Percentiles rank a stretch among this genome's conserved stretches.
Evolutionary conservation across 495 filamentous ascomycete genomes (phyloP).

Genomic region (Pseudomonodictys pantanalensis): DNA sequence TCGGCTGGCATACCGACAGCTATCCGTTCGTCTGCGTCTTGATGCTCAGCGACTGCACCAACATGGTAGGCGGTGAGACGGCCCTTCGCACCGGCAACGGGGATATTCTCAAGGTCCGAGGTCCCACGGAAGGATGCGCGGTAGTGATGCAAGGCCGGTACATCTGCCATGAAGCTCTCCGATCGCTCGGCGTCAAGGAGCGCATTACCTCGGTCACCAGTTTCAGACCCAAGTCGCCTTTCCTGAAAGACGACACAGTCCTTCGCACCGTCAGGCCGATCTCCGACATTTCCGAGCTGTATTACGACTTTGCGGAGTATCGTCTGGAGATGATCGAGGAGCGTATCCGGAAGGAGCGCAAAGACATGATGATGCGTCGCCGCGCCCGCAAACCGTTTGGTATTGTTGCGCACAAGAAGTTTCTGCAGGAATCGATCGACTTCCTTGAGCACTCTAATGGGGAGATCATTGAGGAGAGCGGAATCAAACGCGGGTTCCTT

Average conservation of each 20-base stretch:
- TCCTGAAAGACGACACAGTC: slow-evolving; percentile 63
- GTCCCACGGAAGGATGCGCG: slow-evolving; percentile 64
- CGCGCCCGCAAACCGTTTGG: slow-evolving; percentile 40
- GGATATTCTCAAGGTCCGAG: slow-evolving; percentile 64
- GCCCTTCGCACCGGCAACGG: slow-evolving; percentile 60
- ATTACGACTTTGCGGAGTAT: slow-evolving; percentile 67
- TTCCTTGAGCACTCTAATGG: slow-evolving; percentile 57
- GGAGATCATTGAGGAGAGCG: slow-evolving; percentile 55
- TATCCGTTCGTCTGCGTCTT: slow-evolving; percentile 76
- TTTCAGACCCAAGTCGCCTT: slow-evolving; percentile 60
- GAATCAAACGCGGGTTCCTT: slow-evolving; percentile 50
- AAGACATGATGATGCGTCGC: slow-evolving; percentile 34
- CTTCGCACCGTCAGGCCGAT: slow-evolving; percentile 64
- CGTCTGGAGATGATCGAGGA: slow-evolving; percentile 68
- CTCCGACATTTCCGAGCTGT: slow-evolving; percentile 65
- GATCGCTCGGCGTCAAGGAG: slow-evolving; percentile 60
- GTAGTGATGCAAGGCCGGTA: slow-evolving; percentile 70
- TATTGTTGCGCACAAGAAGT: slow-evolving; percentile 42
- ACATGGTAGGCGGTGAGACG: slow-evolving; percentile 72
- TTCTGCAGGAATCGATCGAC: slow-evolving; percentile 50
- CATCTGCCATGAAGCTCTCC: slow-evolving; percentile 68
- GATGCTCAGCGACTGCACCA: slow-evolving; percentile 69
- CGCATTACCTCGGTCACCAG: slow-evolving; percentile 73
- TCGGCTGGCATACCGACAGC: slow-evolving; percentile 71
- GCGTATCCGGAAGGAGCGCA: slow-evolving; percentile 43